A percentile compares a stretch with the other conserved stretches of the same genome.
Evolutionary conservation across 495 filamentous ascomycete genomes (phyloP).

Genomic region (Penicillium riverlandense): DNA sequence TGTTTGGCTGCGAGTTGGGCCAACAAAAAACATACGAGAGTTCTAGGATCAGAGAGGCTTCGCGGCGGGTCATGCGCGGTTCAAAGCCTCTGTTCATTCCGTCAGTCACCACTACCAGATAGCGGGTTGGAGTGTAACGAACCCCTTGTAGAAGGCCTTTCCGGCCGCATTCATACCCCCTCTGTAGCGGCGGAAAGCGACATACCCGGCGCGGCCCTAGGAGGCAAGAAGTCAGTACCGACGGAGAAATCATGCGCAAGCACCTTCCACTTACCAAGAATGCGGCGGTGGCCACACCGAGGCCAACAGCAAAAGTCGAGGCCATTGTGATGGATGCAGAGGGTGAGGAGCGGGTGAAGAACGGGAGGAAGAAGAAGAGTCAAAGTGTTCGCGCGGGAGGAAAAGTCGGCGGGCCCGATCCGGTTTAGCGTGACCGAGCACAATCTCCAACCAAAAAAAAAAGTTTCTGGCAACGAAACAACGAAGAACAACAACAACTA

Average conservation of each 20-base stretch:
- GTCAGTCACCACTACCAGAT: conserved; percentile 2
- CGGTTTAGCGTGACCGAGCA: conserved; percentile 22
- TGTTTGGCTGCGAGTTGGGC: too few species aligned
- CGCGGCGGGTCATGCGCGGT: conserved; percentile 80
- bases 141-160: conserved; percentile 90
- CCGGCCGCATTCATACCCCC: conserved; percentile 73
- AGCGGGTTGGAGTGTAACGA: conserved; percentile 1
- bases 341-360: background rate
- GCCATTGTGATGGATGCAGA: conserved; percentile 49
- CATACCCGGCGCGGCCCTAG: conserved; percentile 84
- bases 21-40: conserved; percentile 57
- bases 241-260: background rate
- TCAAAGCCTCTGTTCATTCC: conserved; percentile 66
- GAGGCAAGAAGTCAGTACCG: conserved; percentile 11
- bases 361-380: conserved; percentile 1
- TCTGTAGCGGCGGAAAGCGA: conserved; percentile 76
- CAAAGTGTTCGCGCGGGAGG: conserved; percentile 10
- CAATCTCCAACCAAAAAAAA: conserved; percentile 25
- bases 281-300: conserved; percentile 71
- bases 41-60: conserved; percentile 87
- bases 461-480: conserved; percentile 17
- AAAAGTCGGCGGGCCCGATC: conserved; percentile 24
- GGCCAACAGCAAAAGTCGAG: conserved; percentile 64
- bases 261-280: conserved; percentile 56
- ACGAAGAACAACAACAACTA: conserved; percentile 12